These are phyloP conservation scores for Taphrina confusa DNA, from an alignment of 1,139 yeast species.

Conservation along the genomic window DNA sequence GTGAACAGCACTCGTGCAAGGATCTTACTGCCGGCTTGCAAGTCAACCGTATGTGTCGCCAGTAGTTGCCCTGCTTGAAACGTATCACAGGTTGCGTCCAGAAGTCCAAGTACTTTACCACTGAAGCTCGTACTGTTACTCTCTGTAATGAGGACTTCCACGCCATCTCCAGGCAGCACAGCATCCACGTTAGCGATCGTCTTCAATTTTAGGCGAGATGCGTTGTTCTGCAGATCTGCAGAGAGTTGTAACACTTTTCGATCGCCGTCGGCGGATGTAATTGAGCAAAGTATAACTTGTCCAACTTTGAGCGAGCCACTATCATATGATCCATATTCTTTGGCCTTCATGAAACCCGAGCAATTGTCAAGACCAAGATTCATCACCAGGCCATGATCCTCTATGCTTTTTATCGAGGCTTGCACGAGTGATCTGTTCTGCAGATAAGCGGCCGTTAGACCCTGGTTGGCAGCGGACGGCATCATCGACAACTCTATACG, in stretches of 20 bases:
- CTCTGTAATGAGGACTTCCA: conserved; percentile 70
- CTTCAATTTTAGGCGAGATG: conserved; percentile 49
- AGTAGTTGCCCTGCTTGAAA: conserved; percentile 59
- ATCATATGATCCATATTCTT: conserved; percentile 15
- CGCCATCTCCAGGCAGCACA: conserved; percentile 78
- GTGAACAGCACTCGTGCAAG: conserved; percentile 72
- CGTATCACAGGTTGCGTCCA: conserved; percentile 68
- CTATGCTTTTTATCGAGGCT: conserved; percentile 73
- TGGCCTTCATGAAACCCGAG: conserved; percentile 72
- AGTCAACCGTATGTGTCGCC: conserved; percentile 44
- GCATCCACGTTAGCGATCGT: conserved; percentile 72
- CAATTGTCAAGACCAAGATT: conserved; percentile 62
- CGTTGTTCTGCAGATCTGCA: conserved; percentile 50
- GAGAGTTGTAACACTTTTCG: conserved; percentile 67
- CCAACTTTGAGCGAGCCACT: conserved; percentile 49
- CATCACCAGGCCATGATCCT: conserved; percentile 86
- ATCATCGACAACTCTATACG: conserved; percentile 73
- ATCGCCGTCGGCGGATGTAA: conserved; percentile 45
- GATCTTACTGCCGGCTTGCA: conserved; percentile 58
- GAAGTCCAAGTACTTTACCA: conserved; percentile 69
- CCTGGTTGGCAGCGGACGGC: conserved; percentile 68
- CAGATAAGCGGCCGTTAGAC: conserved; percentile 66
- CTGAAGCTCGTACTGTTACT: conserved; percentile 62
- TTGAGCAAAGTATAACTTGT: conserved; percentile 48
- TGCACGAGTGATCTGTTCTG: conserved; percentile 66